Base-by-base conservation (phyloP, 768 basidiomycete genomes). In the Cytidiella melzeri region DNA sequence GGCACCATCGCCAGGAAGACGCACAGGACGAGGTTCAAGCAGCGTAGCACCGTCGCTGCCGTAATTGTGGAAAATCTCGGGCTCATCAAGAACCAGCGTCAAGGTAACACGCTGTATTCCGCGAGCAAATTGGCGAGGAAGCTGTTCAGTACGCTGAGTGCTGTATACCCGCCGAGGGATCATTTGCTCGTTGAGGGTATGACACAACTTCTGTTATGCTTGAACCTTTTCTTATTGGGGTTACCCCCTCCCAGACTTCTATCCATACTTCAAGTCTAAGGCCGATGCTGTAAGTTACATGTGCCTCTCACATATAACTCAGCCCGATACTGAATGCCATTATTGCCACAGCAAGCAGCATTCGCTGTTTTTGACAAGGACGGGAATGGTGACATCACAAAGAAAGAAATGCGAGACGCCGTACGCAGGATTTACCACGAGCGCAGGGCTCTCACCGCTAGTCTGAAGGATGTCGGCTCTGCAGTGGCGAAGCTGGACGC, bases 371-470 rank as follows among this genome's bases (percentile, higher is more conserved):
- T 89, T 52, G 87, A 90, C 61, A 84, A 82, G 61, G 87, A 89
- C 61, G 81, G 75, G n/a, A 91, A 91, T 58, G 88, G 87, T 9
- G 87, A 90, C 56, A 84, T 90, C 41, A 75, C 73, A 2, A 88
- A 81, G 61, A 72, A 69, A 18, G 88, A 91, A 64, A 91, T 90
- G 86, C 76, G 88, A 27, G 84, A 87, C 58, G 84, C 84, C 1
- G 87, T 91, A 5, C 84, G 86, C 54, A 70, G 86, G 30, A 88
- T 90, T 40, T 91, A 91, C 59, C 72, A 76, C 42, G 87, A 91
- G 62, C 76, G 87, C 15, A 89, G 86, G 60, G 72, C 84, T 0
- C 67, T 91, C 28, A 79, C 75, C 3, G 72, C 84, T 18, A 78
- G 83, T 56, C 71, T 91, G 30, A 88, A 88, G 71, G 86, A 88